Conservation (phyloP, 768 basidiomycete genomes). For the Boletus sensibilis region DNA sequence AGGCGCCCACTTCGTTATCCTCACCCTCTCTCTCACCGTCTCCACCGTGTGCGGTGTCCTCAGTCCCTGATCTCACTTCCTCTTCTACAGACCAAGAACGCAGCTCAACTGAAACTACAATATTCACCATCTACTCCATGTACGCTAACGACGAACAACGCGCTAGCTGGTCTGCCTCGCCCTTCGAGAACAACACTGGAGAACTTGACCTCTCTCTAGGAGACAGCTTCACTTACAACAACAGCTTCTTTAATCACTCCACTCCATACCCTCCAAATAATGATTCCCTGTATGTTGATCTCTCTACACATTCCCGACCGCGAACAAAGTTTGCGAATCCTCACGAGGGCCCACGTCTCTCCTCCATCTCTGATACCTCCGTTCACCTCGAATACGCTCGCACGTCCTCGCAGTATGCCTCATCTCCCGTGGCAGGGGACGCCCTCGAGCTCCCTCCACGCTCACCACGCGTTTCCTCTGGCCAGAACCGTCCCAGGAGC, state of each 20-base stretch:
- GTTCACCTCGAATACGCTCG: slow-evolving; percentile 18
- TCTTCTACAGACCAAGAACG: slow-evolving; percentile 40
- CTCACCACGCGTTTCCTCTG: slow-evolving; percentile 22
- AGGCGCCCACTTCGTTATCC: slow-evolving; percentile 39
- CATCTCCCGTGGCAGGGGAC: slow-evolving; percentile 13
- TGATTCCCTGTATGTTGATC: slow-evolving; percentile 31
- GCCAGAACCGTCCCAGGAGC: slow-evolving; percentile 22
- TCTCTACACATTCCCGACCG: slow-evolving; percentile 26
- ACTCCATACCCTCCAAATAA: slow-evolving; percentile 17
- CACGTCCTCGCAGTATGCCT: slow-evolving; percentile 20
- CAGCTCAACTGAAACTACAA: slow-evolving; percentile 68
- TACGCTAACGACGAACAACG: slow-evolving; percentile 60
- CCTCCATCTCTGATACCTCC: slow-evolving; percentile 28
- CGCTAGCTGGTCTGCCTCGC: slow-evolving; percentile 47
- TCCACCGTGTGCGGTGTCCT: slow-evolving; percentile 30
- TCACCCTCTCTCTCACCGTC: slow-evolving; percentile 33
- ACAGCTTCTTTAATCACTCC: slow-evolving; percentile 31
- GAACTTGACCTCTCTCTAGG: slow-evolving; percentile 37
- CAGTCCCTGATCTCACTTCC: slow-evolving; percentile 13
- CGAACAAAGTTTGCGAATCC: slow-evolving; percentile 23
- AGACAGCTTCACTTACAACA: slow-evolving; percentile 34
- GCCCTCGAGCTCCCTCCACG: slow-evolving; percentile 28
- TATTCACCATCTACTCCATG: slow-evolving; percentile 86
- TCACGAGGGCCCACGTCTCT: slow-evolving; percentile 21
- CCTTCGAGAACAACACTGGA: slow-evolving; percentile 38